Base-by-base conservation (phyloP, 805 yeast species). In the Tetrapisispora arboricola region DNA sequence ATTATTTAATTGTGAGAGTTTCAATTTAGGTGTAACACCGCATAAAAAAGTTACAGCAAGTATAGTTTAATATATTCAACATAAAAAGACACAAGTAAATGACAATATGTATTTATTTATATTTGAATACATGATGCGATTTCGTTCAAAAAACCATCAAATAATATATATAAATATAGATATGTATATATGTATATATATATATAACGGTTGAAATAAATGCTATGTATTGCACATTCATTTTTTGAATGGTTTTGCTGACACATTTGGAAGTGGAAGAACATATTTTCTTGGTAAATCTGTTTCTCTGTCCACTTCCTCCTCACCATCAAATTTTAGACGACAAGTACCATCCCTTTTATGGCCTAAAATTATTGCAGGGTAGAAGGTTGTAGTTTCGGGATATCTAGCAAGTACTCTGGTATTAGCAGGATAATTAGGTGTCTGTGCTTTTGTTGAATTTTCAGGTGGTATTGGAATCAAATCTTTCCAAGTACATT, bases 351-450 rank as follows among this genome's bases (percentile, higher is more conserved):
- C 87, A 47, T 81, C 88, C 48, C 84, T 57, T 45, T 76, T 78
- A 36, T 75, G 70, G 0, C 94, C 88, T 19, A 79, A 78, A 2
- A 92, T 96, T 38, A 84, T 84, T 0, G 98, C 99, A 3, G 94
- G 85, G 54, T 92, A 92, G 53, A 92, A 92, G 0, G 97, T 88
- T 0, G 98, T 92, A 0, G 98, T 92, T 51, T 92, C 98, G 1
- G 98, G 98, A 54, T 92, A 92, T 53, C 94, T 72, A 0, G 96
- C 98, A 44, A 92, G 67, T 3, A 92, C 97, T 49, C 77, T 78
- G 0, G 87, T 70, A 0, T 94, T 92, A 29, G 76, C 66, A 0
- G 94, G 82, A 49, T 83, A 84, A 34, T 71, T 69, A 12, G 53
- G 50, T 13, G 47, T 43, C 32, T 48, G 50, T 50, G 53, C 26